Evolutionary conservation across 495 filamentous ascomycete species (phyloP).

Genomic region (Aspergillus bridgeri): DNA sequence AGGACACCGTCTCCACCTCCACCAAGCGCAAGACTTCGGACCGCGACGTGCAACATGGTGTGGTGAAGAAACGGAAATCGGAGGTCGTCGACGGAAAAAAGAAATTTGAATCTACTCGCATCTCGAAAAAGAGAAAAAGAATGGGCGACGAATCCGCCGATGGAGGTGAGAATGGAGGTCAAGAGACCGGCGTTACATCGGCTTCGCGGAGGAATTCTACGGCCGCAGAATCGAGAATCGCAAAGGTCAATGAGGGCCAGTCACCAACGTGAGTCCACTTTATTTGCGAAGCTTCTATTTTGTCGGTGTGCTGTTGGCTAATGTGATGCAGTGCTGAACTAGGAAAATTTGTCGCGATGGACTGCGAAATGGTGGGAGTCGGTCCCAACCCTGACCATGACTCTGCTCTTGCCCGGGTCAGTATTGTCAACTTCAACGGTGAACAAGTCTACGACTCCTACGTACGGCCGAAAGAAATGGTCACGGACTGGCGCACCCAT

Average conservation of each 20-base stretch:
- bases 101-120: conserved; percentile 10
- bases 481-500: conserved; percentile 85
- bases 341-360: conserved; percentile 87
- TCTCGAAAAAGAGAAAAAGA: conserved; percentile 27
- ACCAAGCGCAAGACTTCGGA: conserved; percentile 40
- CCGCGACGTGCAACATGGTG: conserved; percentile 30
- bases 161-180: conserved; percentile 12
- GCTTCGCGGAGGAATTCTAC: conserved; percentile 27
- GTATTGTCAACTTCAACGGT: conserved; percentile 88
- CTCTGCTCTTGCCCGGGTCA: conserved; percentile 76
- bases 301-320: conserved; percentile 10
- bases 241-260: conserved; percentile 51
- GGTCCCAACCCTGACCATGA: conserved; percentile 63
- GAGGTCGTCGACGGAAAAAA: conserved; percentile 26
- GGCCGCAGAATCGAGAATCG: conserved; percentile 15
- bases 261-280: conserved; percentile 39
- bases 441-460: conserved; percentile 88
- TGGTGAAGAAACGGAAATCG: conserved; percentile 39
- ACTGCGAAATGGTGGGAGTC: conserved; percentile 98
- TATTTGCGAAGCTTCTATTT: not conserved
- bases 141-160: conserved; percentile 25
- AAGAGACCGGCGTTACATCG: conserved; percentile 14
- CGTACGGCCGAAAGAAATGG: conserved; percentile 69
- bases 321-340: conserved; percentile 43
- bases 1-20: conserved; percentile 33